Evolutionary conservation across 148 eudicot species (phyloP), one percentile per base, ranked within the genome.

Genomic region (Amaranthus palmeri): DNA sequence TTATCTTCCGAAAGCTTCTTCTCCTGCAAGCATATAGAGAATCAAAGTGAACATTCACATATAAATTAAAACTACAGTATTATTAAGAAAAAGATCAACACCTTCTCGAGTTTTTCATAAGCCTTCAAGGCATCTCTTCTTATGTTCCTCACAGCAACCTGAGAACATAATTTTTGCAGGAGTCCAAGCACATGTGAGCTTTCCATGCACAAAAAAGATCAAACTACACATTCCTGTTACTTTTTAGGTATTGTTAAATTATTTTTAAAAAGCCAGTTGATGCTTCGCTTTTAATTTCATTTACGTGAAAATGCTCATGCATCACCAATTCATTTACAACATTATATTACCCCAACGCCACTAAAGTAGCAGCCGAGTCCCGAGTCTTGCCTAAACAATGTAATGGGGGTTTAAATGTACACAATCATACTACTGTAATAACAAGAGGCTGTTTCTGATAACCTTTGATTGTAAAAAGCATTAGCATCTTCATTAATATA

Each of bases 1-100:
- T 85, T 89, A 84, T 93, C 98, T 81, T 87, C 96, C 68, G 98
- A 93, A 67, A 93, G 91, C 84, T 91, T 91, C 72, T 93, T 93
- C 75, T 93, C 98, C 98, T 93, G 89, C 65, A 68, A 68, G 68
- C 47, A 80, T 44, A 70, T 15, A 54, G 55, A 81, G 55, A 70
- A 67, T 63, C 50, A 60, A 50, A 4, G 53, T 56, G 63, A 68
- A 48, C 8, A 53, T 43, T 36, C n/a, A 40, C 68, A 36, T 10
- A 61, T 25, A 59, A 15, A 17, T 13, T 13, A 51, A 42, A 55
- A 42, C 54, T 4, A 15, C 59, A 58, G 25, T 12, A 70, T 11
- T 17, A 55, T n/a, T 55, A 43, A 4, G 42, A 14, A 36, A 52
- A 18, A 52, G 62, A 60, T 78, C 59, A 78, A 76, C 68, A 93